Base-by-base conservation (phyloP, 2,329 filamentous ascomycete genomes). In the Claviceps capensis region DNA sequence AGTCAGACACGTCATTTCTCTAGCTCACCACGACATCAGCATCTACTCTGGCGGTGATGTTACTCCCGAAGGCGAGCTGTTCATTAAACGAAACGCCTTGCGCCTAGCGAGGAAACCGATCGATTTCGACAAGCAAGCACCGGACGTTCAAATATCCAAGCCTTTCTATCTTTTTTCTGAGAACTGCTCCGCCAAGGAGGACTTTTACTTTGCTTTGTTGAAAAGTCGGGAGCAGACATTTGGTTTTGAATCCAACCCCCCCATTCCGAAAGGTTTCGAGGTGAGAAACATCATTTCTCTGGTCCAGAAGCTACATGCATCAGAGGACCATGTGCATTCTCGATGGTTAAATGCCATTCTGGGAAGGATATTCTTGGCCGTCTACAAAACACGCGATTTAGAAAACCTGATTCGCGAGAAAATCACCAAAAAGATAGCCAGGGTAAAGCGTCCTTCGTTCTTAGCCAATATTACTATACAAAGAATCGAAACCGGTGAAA, bases 121-220 rank as follows among this genome's bases (percentile, higher is more conserved):
- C 36, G 72, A 72, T 26, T 69, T 71, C 26, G 79, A 83, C 16
- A 60, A 75, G 30, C 45, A 34, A 22, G 70, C 75, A 2, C 75
- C 78, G 3, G 80, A 83, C 56, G 71, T 66, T 40, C 73, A 72
- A 37, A 63, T 77, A 2, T 83, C 87, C 6, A 90, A 87, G 59
- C 89, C 93, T 0, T 97, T 96, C 69, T 97, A 83, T 63, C 74
- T 98, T 4, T 98, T 97, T 67, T 94, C 88, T 0, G 89, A 97
- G 58, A 95, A 94, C 62, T 88, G 88, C 65, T 95, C 90, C 0
- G 88, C 93, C 47, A 98, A 98, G 67, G 93, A 98, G 67, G 93
- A 98, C 65, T 97, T 98, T 68, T 98, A 98, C 66, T 91, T 95
- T 67, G 86, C 91, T 13, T 74, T 98, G 59, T 73, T 98, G 41